Percentiles rank a stretch among this genome's conserved stretches.
phyloP scores from a whole-genome alignment of 2,329 filamentous ascomycete genomes.

The Seiridium unicorne region DNA sequence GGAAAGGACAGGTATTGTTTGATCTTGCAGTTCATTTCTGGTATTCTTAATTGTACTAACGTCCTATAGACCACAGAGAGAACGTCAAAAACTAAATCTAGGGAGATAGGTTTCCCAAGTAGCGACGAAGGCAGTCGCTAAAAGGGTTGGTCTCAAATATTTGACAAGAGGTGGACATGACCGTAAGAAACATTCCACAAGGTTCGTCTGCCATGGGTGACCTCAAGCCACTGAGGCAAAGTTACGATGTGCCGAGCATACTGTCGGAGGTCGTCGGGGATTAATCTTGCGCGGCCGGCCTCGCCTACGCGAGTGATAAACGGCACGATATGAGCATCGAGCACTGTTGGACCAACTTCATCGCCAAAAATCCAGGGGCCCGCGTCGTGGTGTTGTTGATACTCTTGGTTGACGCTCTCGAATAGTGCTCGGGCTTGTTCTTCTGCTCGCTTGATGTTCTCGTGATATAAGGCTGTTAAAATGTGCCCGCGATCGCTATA shows the following conservation, averaged over 20 bases:
- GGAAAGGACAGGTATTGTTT: too few species aligned
- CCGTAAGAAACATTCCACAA: slow-evolving; percentile 2
- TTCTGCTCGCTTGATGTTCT: slow-evolving; percentile 2
- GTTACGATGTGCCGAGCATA: neutral
- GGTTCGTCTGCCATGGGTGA: slow-evolving; percentile 1
- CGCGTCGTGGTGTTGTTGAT: neutral
- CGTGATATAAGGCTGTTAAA: neutral
- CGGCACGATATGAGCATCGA: slow-evolving; percentile 9
- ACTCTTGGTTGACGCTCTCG: neutral
- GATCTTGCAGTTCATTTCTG: too few species aligned
- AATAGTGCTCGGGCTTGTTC: neutral
- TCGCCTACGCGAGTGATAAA: slow-evolving; percentile 7
- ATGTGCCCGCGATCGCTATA: slow-evolving; percentile 2
- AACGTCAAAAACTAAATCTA: too few species aligned
- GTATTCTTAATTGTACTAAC: too few species aligned
- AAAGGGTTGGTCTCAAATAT: neutral
- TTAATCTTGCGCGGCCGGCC: neutral
- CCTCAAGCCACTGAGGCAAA: neutral
- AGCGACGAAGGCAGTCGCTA: too few species aligned
- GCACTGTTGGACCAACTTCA: neutral
- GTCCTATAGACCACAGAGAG: too few species aligned
- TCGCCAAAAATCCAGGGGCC: slow-evolving; percentile 5
- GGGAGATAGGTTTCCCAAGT: too few species aligned
- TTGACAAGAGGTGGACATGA: neutral
- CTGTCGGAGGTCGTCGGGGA: neutral